Base-by-base conservation (phyloP, 805 yeast genomes). In the Yarrowia sp. region DNA sequence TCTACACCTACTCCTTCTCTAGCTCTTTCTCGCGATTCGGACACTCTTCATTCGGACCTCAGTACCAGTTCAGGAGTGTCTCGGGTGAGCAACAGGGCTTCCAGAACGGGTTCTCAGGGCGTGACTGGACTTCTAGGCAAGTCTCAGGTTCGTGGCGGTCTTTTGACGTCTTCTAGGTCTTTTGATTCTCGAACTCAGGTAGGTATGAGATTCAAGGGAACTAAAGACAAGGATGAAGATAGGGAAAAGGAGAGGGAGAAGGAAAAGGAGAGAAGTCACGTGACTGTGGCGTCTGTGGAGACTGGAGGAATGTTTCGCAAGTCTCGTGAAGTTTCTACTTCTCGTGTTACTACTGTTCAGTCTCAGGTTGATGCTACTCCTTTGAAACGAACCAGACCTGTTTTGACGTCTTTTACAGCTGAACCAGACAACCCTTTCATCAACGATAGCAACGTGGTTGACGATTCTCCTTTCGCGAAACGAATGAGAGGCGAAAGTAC, bases 401-500 rank as follows among this genome's bases (percentile, higher is more conserved):
- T 54, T 32, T 16, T 26, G 35, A 38, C 61, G 11, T n/a, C 24
- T 1, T 54, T 54, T 10, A 35, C 33, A 3, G 46, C 61, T 14
- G 61, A 54, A 11, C 61, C 61, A 1, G 61, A 54, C 12, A 54
- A 54, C n/a, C 61, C 61, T 17, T 54, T 54, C 3, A 4, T 54
- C 5, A 54, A 36, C n/a, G 61, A 54, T 12, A 16, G 19, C 8
- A n/a, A 54, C 19, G 46, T 36, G 14, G 11, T 36, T 17, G 61
- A 54, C 46, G 61, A 54, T 17, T 54, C 61, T 4, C 61, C 61
- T 2, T 54, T 54, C 26, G 61, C 46, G 5, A 54, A 54, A 17
- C 44, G 61, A 7, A 54, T 54, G 61, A n/a, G 61, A 38, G 61
- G 61, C 2, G 61, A 35, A 19, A 38, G 46, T 9, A 38, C 41